Percentiles rank a stretch among this genome's conserved stretches.
Evolutionary conservation across 1,284 basidiomycete species (phyloP).

Genomic region (Anthracocystis panici-leucophaei): DNA sequence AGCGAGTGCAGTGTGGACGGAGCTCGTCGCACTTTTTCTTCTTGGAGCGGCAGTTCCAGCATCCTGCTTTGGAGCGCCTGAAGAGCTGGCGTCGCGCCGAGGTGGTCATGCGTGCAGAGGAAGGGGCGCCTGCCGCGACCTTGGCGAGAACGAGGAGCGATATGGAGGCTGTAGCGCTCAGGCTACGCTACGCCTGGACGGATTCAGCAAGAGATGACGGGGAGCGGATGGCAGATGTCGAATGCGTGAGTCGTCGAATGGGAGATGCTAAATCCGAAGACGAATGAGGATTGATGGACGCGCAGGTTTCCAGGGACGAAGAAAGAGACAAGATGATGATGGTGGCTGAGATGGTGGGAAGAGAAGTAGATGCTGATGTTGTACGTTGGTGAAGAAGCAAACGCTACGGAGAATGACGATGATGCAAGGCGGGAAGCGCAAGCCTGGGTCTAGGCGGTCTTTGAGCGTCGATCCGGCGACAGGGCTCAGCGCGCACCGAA

Average conservation of each 20-base stretch:
- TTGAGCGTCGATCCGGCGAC: not conserved
- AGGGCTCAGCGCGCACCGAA: not conserved
- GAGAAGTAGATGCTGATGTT: not conserved
- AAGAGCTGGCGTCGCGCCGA: slow-evolving; percentile 50
- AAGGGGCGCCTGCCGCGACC: slow-evolving; percentile 40
- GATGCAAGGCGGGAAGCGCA: not conserved
- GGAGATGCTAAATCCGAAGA: not conserved
- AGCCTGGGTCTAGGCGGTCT: slow-evolving; percentile 1
- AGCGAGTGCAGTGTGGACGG: slow-evolving; percentile 46
- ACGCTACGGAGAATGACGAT: not conserved
- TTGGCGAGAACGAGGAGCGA: slow-evolving; percentile 26
- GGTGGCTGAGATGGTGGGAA: not conserved
- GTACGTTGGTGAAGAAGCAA: not conserved
- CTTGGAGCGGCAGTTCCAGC: slow-evolving; percentile 51
- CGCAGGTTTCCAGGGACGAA: not conserved
- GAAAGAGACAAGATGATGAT: not conserved
- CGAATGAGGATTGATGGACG: not conserved
- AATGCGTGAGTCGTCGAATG: not conserved
- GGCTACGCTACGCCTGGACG: slow-evolving; percentile 25
- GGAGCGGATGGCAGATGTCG: not conserved
- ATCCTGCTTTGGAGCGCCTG: slow-evolving; percentile 50
- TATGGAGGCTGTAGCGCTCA: slow-evolving; percentile 22
- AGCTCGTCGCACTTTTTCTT: slow-evolving; percentile 57
- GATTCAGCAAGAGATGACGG: not conserved
- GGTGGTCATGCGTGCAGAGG: slow-evolving; percentile 40